Conservation (phyloP, 2,329 filamentous ascomycete genomes). For the Exophiala aquamarina region DNA sequence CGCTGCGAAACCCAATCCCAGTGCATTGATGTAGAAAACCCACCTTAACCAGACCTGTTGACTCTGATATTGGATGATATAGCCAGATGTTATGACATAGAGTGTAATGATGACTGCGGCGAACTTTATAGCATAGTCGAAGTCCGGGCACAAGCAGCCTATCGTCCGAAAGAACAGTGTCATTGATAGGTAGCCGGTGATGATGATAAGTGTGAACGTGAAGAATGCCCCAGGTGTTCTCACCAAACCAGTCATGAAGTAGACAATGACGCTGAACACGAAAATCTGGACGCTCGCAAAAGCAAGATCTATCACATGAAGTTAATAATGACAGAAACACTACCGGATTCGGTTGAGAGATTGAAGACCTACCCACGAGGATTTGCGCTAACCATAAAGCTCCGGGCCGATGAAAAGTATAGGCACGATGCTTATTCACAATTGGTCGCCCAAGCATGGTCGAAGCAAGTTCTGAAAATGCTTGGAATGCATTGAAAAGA, state of each 20-base stretch:
- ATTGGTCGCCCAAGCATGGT: constrained; percentile 76
- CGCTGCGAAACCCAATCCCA: constrained; percentile 72
- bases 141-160: constrained; percentile 73
- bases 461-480: constrained; percentile 72
- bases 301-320: constrained; percentile 67
- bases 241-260: constrained; percentile 72
- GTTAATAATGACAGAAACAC: no score
- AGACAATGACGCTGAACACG: constrained; percentile 72
- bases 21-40: constrained; percentile 75
- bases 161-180: constrained; percentile 76
- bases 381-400: constrained; percentile 84
- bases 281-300: constrained; percentile 71
- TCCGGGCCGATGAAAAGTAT: constrained; percentile 78
- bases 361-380: no score
- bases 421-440: constrained; percentile 80
- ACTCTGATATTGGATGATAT: constrained; percentile 75
- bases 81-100: constrained; percentile 79
- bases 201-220: constrained; percentile 70
- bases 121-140: constrained; percentile 82
- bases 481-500: constrained; percentile 84
- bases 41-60: constrained; percentile 76
- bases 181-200: constrained; percentile 70
- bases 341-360: no score
- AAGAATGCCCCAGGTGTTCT: constrained; percentile 76
- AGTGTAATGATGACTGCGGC: constrained; percentile 76